These are phyloP conservation scores for Dioscorea zingiberensis DNA, from an alignment of 106 monocot genomes.

Conservation along the genomic window DNA sequence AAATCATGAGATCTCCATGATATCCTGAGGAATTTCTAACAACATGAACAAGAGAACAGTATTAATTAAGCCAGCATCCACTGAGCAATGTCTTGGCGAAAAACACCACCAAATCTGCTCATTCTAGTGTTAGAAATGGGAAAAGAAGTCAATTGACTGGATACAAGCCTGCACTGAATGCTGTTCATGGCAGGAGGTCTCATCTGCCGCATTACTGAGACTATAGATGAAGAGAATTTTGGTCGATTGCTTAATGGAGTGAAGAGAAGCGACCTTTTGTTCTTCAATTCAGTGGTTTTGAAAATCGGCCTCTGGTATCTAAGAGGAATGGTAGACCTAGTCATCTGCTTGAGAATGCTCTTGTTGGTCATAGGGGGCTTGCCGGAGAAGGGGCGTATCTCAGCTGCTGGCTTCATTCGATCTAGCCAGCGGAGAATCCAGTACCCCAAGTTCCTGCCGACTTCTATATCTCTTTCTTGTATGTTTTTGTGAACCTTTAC, in stretches of 20 bases:
- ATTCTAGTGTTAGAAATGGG: not conserved
- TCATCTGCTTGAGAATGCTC: constrained; percentile 5
- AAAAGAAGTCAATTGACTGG: constrained; percentile 3
- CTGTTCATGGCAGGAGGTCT: constrained; percentile 9
- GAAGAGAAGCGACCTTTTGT: constrained; percentile 38
- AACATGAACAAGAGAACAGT: not conserved
- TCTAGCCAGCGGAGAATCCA: constrained; percentile 77
- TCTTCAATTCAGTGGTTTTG: constrained; percentile 16
- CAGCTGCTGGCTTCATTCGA: constrained; percentile 75
- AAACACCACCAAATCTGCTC: constrained; percentile 1
- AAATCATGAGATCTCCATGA: not conserved
- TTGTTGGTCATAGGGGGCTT: not conserved
- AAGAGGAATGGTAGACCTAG: constrained; percentile 5
- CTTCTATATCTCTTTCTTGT: constrained; percentile 79
- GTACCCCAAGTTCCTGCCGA: constrained; percentile 74
- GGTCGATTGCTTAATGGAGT: constrained; percentile 32
- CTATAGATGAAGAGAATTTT: constrained; percentile 34
- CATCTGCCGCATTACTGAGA: constrained; percentile 42
- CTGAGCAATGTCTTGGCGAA: constrained; percentile 3
- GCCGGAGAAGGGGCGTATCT: constrained; percentile 32
- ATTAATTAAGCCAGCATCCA: not conserved
- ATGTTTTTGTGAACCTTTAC: constrained; percentile 72
- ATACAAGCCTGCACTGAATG: constrained; percentile 25
- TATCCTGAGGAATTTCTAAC: not conserved
- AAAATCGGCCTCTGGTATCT: constrained; percentile 7